phyloP scores from a whole-genome alignment of 2,329 filamentous ascomycete species.

The Colletotrichum sansevieriae region DNA sequence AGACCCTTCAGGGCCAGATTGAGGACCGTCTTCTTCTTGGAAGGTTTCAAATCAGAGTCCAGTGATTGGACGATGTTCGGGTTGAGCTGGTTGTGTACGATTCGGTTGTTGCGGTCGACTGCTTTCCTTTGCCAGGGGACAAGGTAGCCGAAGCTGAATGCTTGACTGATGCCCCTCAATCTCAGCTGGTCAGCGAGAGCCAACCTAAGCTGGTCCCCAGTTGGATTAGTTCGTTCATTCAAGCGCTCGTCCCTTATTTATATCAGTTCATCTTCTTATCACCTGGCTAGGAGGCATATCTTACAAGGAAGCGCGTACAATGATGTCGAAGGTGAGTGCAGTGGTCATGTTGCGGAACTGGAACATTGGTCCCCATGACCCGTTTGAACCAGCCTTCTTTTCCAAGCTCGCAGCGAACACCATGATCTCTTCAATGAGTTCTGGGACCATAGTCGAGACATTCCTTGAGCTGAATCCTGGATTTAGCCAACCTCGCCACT shows the following conservation, averaged over 20 bases:
- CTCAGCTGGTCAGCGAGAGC: slow-evolving; percentile 26
- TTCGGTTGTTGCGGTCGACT: slow-evolving; percentile 24
- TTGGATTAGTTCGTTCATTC: slow-evolving; percentile 46
- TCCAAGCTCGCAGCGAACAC: slow-evolving; percentile 19
- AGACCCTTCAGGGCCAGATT: slow-evolving; percentile 24
- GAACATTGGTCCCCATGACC: slow-evolving; percentile 30
- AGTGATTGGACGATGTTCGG: slow-evolving; percentile 15
- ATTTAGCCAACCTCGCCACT: slow-evolving; percentile 51
- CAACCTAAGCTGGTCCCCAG: slow-evolving; percentile 10
- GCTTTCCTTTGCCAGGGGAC: slow-evolving; percentile 44
- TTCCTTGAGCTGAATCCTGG: slow-evolving; percentile 49
- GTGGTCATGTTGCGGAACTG: slow-evolving; percentile 33
- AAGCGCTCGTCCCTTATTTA: slow-evolving; percentile 47
- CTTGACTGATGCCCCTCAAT: slow-evolving; percentile 47
- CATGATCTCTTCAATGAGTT: slow-evolving; percentile 22
- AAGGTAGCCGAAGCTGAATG: slow-evolving; percentile 49
- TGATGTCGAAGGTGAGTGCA: slow-evolving; percentile 44
- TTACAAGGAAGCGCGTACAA: slow-evolving; percentile 46
- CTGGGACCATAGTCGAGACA: slow-evolving; percentile 11
- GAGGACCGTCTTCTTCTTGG: slow-evolving; percentile 31
- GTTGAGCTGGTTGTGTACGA: slow-evolving; percentile 7
- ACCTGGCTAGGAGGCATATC: neutral
- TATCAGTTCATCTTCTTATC: neutral
- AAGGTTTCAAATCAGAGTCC: slow-evolving; percentile 13
- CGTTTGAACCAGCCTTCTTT: slow-evolving; percentile 1